Conservation (phyloP, 2,329 filamentous ascomycete genomes). For the Chalaropsis ovoidea region DNA sequence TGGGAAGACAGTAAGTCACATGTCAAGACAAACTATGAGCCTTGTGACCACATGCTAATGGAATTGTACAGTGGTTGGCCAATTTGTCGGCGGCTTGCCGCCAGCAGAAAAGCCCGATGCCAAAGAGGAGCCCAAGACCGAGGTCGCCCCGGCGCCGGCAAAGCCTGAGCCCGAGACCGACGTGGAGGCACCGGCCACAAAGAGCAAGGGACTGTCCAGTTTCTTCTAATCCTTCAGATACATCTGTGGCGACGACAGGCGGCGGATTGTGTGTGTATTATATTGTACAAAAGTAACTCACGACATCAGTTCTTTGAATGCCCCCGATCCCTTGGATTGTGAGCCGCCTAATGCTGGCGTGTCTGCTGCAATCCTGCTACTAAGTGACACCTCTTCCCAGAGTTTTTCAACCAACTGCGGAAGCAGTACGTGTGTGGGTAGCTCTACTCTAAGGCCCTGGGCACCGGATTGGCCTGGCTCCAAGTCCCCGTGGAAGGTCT, state of each 20-base stretch:
- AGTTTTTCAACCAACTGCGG: constrained; percentile 48
- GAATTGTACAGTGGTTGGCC: constrained; percentile 47
- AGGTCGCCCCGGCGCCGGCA: constrained; percentile 26
- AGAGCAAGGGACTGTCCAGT: constrained; percentile 34
- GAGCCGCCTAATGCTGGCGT: background rate
- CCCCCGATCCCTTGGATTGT: constrained; percentile 28
- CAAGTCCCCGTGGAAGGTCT: constrained; percentile 54
- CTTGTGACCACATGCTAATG: constrained; percentile 25
- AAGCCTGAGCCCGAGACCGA: constrained; percentile 24
- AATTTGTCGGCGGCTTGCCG: constrained; percentile 31
- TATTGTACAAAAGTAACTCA: constrained; percentile 32
- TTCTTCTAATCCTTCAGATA: constrained; percentile 39
- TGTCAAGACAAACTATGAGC: background rate
- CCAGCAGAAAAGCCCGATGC: constrained; percentile 39
- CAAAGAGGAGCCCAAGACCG: constrained; percentile 34
- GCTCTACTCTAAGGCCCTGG: constrained; percentile 46
- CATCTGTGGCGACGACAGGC: constrained; percentile 12
- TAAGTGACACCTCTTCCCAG: constrained; percentile 17
- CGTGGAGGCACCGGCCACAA: constrained; percentile 26
- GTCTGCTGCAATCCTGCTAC: background rate
- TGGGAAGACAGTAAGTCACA: constrained; percentile 68
- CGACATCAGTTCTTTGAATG: constrained; percentile 53
- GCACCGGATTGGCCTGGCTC: constrained; percentile 43
- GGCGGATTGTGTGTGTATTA: constrained; percentile 18
- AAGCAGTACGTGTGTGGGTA: constrained; percentile 48